These are phyloP conservation scores for Sphaerobolus stellatus DNA, from an alignment of 1,284 basidiomycete genomes.

Conservation along the genomic window DNA sequence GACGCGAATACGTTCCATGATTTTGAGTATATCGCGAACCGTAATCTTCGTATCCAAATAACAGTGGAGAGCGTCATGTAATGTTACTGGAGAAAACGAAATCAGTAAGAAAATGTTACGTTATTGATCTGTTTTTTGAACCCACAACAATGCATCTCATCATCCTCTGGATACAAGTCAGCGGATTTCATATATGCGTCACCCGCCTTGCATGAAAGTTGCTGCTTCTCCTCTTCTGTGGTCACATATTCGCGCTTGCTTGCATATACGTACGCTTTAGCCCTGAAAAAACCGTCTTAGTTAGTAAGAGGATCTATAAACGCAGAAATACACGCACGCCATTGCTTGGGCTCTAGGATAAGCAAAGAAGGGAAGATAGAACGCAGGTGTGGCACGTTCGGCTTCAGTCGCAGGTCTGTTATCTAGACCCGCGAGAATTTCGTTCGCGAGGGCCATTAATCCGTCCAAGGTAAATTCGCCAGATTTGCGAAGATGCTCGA, in stretches of 20 bases:
- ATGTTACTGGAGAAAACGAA: too few species aligned
- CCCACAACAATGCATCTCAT: conserved; percentile 29
- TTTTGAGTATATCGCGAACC: not conserved
- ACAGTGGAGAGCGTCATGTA: not conserved
- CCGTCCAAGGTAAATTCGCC: conserved; percentile 5
- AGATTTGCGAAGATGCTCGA: not conserved
- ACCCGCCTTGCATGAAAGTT: conserved; percentile 18
- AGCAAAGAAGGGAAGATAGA: conserved; percentile 10
- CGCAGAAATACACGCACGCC: too few species aligned
- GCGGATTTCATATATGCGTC: conserved; percentile 25
- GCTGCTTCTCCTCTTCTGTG: not conserved
- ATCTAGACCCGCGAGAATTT: conserved; percentile 4
- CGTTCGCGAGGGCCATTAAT: conserved; percentile 10
- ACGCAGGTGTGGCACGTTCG: not conserved
- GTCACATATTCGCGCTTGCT: conserved; percentile 7
- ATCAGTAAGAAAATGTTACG: conserved; percentile 2
- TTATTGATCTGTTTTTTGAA: not conserved
- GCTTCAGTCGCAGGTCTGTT: not conserved
- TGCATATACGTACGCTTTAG: too few species aligned
- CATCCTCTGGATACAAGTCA: conserved; percentile 27
- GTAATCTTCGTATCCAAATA: not conserved
- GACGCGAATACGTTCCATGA: conserved; percentile 4
- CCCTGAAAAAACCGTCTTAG: too few species aligned
- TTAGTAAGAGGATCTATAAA: too few species aligned
- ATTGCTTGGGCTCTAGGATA: conserved; percentile 12